A percentile compares a stretch with the other conserved stretches of the same genome.
Evolutionary conservation across 768 basidiomycete genomes (phyloP).

Genomic region (Mycena galericulata): DNA sequence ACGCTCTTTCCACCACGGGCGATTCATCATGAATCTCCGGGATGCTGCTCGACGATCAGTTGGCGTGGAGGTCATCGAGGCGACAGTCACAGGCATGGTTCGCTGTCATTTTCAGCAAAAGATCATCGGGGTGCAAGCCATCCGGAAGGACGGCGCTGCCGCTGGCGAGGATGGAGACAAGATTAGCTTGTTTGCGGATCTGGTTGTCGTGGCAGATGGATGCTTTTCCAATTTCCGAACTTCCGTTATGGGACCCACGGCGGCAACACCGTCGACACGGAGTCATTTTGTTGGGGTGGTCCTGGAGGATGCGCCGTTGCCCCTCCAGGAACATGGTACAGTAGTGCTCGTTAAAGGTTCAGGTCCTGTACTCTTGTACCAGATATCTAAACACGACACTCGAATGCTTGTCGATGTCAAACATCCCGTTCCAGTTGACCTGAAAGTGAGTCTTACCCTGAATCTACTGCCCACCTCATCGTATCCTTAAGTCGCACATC

Average conservation of each 20-base stretch:
- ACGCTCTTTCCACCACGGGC: conserved; percentile 93
- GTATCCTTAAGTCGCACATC: conserved; percentile 67
- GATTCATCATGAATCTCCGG: conserved; percentile 85
- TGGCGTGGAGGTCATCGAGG: conserved; percentile 87
- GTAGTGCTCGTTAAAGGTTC: conserved; percentile 82
- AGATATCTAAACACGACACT: conserved; percentile 89
- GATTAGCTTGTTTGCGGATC: conserved; percentile 73
- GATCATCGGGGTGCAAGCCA: conserved; percentile 75
- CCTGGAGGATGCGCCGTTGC: conserved; percentile 79
- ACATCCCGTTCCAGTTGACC: conserved; percentile 81
- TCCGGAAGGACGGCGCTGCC: conserved; percentile 39
- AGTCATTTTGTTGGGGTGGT: conserved; percentile 90
- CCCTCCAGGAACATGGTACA: conserved; percentile 84
- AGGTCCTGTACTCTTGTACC: conserved; percentile 94
- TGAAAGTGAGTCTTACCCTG: conserved; percentile 63
- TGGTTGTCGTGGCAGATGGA: conserved; percentile 93
- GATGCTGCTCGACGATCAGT: conserved; percentile 67
- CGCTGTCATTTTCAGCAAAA: conserved; percentile 58
- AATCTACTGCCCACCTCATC: conserved; percentile 2
- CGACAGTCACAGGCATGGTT: conserved; percentile 78
- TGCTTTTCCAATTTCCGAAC: conserved; percentile 94
- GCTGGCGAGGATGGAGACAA: conserved; percentile 51
- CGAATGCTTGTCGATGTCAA: conserved; percentile 95
- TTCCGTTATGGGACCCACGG: conserved; percentile 63
- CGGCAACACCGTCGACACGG: conserved; percentile 64